Base-by-base conservation (phyloP, 192 early-diverging fungal species). In the Gamsiella multidivaricata region DNA sequence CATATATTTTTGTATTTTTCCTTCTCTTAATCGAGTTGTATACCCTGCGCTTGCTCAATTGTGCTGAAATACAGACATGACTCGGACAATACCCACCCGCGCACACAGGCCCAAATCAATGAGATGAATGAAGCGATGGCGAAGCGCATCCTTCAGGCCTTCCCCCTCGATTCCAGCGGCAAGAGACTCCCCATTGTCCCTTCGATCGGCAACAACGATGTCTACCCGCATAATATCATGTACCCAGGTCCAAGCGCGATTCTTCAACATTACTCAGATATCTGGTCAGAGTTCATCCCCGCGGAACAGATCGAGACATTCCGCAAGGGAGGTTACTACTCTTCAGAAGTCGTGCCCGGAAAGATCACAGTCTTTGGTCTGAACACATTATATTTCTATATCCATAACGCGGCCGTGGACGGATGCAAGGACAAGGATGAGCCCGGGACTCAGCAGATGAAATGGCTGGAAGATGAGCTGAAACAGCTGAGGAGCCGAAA, bases 161-260 rank as follows among this genome's bases (percentile, higher is more conserved):
- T 90, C 64, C 78, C 78, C 18, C 53, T 59, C 14, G 23, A 14
- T 3, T 15, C 59, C 33, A 14, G 20, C 25, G 63, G 66, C 28
- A 33, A 45, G 7, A 23, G 58, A 3, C 37, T 82, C 18, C 86
- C 86, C 3, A 69, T 87, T 11, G 78, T 87, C n/a, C 86, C 83
- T 10, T 71, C 82, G 5, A 62, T 87, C 31, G 91, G 91, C 26
- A 92, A 92, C 84, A 92, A 92, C 65, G 91, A 92, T 53, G 69
- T 92, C 5, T 84, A 82, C 39, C 91, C 89, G 5, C 89, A 90
- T 57, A 92, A 92, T 65, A 81, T 84, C 23, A 63, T 90, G 42
- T 49, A 71, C 0, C 81, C 69, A 1, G 86, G 86, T 0, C 80
- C 86, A 1, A 80, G 76, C 29, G 39, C 61, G 22, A 84, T 86